Evolutionary conservation across 2,329 filamentous ascomycete genomes (phyloP), one percentile per base, ranked within the genome.

Genomic region (Cladophialophora psammophila): DNA sequence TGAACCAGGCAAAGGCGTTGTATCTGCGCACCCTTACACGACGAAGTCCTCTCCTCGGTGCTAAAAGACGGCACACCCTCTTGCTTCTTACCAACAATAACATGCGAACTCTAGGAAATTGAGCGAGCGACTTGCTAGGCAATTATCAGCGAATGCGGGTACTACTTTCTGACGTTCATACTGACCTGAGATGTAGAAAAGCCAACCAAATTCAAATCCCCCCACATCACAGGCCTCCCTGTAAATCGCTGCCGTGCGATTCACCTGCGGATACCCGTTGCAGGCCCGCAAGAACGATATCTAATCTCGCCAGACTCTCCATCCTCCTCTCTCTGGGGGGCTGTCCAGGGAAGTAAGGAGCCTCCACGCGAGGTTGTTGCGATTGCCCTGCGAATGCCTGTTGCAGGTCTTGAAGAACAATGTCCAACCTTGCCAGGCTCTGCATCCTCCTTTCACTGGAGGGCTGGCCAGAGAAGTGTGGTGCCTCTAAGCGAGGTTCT

Each of bases 141-240:
- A 31, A 42, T 15, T 8, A 38, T 60, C 15, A 60, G 58, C 42
- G 15, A 42, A n/a, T 31, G 10, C 6, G 31, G 35, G 26, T 18
- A 15, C 2, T 3, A 26, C 15, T 18, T 31, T 34, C 20, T 12
- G 42, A 59, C 13, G n/a, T 60, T 26, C 15, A 38, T 36, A 60
- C 58, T 60, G 26, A 60, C 58, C 42, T 26, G 31, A 52, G 50
- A 60, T 48, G 32, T 60, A 52, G 58, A n/a, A 60, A 52, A 58
- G 12, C n/a, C 20, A 18, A 10, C 56, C 20, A 20, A 8, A 26
- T 26, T 20, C 20, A 10, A 26, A 26, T 26, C 56, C 20, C 18
- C 36, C 42, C 31, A 10, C 55, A 12, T 38, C 42, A 20, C n/a
- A 15, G 53, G 7, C 18, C 34, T 18, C 31, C 53, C n/a, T 50